Percentiles rank a stretch among this genome's conserved stretches.
Conservation (phyloP, 495 filamentous ascomycete species). For the Neurospora cerealis region DNA sequence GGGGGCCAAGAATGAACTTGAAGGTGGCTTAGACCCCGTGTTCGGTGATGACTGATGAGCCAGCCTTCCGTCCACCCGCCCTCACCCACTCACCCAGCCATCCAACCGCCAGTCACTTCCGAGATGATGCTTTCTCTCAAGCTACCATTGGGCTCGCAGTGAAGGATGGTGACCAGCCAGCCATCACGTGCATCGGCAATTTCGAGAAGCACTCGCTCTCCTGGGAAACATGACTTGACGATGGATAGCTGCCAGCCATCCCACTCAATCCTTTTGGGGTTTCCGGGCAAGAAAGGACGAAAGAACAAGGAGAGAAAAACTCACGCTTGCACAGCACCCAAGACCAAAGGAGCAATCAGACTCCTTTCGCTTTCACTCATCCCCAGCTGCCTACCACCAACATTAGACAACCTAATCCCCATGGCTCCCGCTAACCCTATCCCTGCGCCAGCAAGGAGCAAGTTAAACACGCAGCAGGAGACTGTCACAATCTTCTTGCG, state of each 20-base stretch:
- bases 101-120: background rate
- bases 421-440: conserved; percentile 12
- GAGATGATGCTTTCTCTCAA: background rate
- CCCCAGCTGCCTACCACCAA: background rate
- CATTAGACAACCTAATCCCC: conserved; percentile 6
- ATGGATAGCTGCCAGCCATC: background rate
- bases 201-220: background rate
- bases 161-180: background rate
- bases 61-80: background rate
- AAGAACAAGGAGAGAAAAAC: background rate
- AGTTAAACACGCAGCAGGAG: conserved; percentile 17
- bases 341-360: conserved; percentile 17
- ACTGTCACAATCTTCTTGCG: conserved; percentile 19
- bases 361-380: background rate
- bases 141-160: background rate
- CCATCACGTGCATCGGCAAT: background rate
- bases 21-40: background rate
- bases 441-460: conserved; percentile 17
- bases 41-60: background rate
- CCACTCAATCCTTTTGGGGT: background rate
- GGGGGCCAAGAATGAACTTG: background rate
- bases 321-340: conserved; percentile 15
- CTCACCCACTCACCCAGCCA: background rate
- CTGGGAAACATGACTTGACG: background rate
- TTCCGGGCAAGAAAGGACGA: background rate